Evolutionary conservation across 495 filamentous ascomycete species (phyloP).

Genomic region (Chaetomium tenue): DNA sequence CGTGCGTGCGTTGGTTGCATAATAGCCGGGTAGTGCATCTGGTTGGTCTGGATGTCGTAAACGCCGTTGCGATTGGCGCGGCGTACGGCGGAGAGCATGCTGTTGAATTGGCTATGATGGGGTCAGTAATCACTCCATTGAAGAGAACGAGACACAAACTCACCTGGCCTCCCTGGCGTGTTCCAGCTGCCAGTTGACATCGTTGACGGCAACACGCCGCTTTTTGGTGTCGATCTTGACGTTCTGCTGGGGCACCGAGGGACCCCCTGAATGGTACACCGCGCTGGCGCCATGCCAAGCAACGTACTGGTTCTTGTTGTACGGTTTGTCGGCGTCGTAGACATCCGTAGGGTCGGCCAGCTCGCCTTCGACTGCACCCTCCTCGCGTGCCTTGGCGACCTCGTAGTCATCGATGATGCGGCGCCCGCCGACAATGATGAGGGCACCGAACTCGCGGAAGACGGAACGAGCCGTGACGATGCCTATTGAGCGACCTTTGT

Average conservation of each 20-base stretch:
- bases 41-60: conserved; percentile 92
- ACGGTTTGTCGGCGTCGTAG: conserved; percentile 68
- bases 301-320: conserved; percentile 95
- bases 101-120: conserved; percentile 71
- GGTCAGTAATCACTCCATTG: conserved; percentile 16
- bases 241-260: conserved; percentile 70
- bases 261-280: conserved; percentile 83
- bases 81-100: conserved; percentile 60
- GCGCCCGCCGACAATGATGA: conserved; percentile 87
- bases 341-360: conserved; percentile 82
- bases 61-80: conserved; percentile 68
- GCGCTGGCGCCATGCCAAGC: conserved; percentile 96
- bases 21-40: conserved; percentile 77
- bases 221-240: conserved; percentile 76
- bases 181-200: conserved; percentile 96
- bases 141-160: conserved; percentile 30
- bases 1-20: conserved; percentile 88
- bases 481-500: conserved; percentile 96
- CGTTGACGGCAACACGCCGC: conserved; percentile 81
- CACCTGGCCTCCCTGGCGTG: conserved; percentile 88
- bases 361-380: conserved; percentile 85
- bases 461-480: conserved; percentile 96
- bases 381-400: conserved; percentile 68
- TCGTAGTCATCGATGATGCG: conserved; percentile 89
- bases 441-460: conserved; percentile 92